Base-by-base conservation (phyloP, 176 grass and related monocot genomes). In the Elymus sibiricus region DNA sequence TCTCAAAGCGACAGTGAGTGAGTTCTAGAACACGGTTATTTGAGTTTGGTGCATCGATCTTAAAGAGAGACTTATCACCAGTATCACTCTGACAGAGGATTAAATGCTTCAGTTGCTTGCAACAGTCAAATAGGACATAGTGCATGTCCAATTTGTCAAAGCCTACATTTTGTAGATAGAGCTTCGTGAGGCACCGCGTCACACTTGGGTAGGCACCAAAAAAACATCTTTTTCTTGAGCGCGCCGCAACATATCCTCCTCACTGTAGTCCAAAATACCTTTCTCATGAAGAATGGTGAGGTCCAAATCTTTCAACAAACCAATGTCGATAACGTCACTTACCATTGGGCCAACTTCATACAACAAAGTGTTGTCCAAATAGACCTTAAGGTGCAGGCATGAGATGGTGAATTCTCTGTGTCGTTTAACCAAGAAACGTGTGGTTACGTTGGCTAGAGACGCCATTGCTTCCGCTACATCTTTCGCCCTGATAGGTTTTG, bases 61-160 rank as follows among this genome's bases (percentile, higher is more conserved):
- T 44, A 44, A 27, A 16, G 22, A 8, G 2, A 73, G 39, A 73
- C 0, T 6, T 4, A 16, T 1, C 39, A 16, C 70, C n/a, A 2
- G n/a, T 73, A 73, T 73, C 70, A 73, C 70, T 44, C 1, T 9
- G n/a, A 27, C 1, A 26, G n/a, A 73, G 70, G 39, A 22, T 73
- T 73, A 73, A 12, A 26, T 73, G 70, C n/a, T 24, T 73, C 70
- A 73, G 39, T 27, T 73, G 70, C 70, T 46, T 44, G 70, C 70
- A 73, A 39, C 70, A 44, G 13, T 73, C 39, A 46, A 73, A 46
- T n/a, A 73, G 1, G 6, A 73, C 11, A 40, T 46, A 5, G 70
- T 73, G 70, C 39, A 73, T 44, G 70, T 73, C 70, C 39, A 73
- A 72, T 15, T 72, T 72, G 0, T 43, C 5, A 3, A 72, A 72